Conservation (phyloP, 2,329 filamentous ascomycete genomes). For the Fusarium algeriense region DNA sequence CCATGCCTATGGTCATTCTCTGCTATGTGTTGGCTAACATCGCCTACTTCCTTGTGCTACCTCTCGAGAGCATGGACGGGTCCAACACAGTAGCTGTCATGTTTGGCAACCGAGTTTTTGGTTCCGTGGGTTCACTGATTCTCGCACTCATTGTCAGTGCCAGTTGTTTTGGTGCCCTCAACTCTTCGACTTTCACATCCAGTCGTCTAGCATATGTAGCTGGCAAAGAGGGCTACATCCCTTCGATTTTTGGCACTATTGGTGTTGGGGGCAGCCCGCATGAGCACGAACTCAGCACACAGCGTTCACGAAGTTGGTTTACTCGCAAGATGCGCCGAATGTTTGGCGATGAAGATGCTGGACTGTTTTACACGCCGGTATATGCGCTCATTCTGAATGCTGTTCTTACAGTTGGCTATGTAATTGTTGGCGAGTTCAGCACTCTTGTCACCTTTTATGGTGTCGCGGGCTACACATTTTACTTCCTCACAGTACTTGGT, state of each 20-base stretch:
- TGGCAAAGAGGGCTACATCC: constrained; percentile 94
- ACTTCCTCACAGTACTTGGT: constrained; percentile 94
- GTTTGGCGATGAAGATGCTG: constrained; percentile 81
- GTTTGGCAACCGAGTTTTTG: constrained; percentile 92
- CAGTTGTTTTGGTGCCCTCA: constrained; percentile 94
- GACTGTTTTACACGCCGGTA: constrained; percentile 93
- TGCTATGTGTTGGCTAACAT: constrained; percentile 93
- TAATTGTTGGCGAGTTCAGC: constrained; percentile 88
- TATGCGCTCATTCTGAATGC: constrained; percentile 89
- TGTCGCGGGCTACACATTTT: constrained; percentile 96
- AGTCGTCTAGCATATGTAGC: constrained; percentile 93
- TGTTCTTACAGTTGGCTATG: constrained; percentile 78
- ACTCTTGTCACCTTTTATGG: constrained; percentile 97
- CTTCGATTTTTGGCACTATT: constrained; percentile 83
- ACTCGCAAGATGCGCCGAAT: constrained; percentile 70
- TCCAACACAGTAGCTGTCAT: constrained; percentile 96
- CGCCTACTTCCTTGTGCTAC: constrained; percentile 93
- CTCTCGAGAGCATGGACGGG: constrained; percentile 81
- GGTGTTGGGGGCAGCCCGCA: constrained; percentile 70
- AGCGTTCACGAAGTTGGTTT: constrained; percentile 67
- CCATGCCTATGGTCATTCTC: constrained; percentile 92
- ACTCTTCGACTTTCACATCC: constrained; percentile 93
- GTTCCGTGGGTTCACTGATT: constrained; percentile 81
- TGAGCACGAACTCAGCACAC: constrained; percentile 57
- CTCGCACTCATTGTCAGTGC: constrained; percentile 91